Base-by-base conservation (phyloP, 768 basidiomycete species). In the Trametes cingulata region DNA sequence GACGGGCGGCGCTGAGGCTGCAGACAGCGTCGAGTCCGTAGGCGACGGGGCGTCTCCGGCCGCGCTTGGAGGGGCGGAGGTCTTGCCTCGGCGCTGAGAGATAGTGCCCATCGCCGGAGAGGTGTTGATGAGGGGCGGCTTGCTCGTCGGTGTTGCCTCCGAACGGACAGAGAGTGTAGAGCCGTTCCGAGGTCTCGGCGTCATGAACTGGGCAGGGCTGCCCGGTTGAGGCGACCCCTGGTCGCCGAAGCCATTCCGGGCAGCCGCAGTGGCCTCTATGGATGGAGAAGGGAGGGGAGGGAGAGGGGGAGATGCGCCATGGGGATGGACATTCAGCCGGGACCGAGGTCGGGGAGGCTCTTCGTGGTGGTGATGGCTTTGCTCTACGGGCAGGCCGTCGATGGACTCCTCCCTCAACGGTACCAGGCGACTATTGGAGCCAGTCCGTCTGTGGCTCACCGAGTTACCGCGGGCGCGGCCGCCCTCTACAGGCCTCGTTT, bases 41-140 rank as follows among this genome's bases (percentile, higher is more conserved):
- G 79, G 78, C 6, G 75, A 73, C 24, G 78, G 69, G 33, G 72
- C 57, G 64, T 66, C 48, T 65, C 62, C 36, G 48, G 59, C 67
- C 0, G 60, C 55, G 37, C 66, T 41, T 67, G 78, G 58, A 40
- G 87, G 85, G 12, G 84, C 82, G 15, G 89, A 88, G 22, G 80
- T 73, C 71, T 90, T 91, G 43, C 74, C 78, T 56, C 90, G 78
- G 58, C 91, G 83, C 69, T 86, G 85, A 53, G 77, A 82, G 63
- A 93, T 88, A 20, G 86, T 85, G 40, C 91, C 84, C 72, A 84
- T 80, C 24, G 69, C 75, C 13, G 85, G 82, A 1, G 85, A 81
- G 3, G 82, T 68, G 66, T 85, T 88, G 66, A 90, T 86, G 57
- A 87, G 69, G 25, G 66, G 53, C 35, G 56, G 47, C 51, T 52